Evolutionary conservation across 805 yeast genomes (phyloP), one percentile per base, ranked within the genome.

Genomic region (Nakazawaea populi): DNA sequence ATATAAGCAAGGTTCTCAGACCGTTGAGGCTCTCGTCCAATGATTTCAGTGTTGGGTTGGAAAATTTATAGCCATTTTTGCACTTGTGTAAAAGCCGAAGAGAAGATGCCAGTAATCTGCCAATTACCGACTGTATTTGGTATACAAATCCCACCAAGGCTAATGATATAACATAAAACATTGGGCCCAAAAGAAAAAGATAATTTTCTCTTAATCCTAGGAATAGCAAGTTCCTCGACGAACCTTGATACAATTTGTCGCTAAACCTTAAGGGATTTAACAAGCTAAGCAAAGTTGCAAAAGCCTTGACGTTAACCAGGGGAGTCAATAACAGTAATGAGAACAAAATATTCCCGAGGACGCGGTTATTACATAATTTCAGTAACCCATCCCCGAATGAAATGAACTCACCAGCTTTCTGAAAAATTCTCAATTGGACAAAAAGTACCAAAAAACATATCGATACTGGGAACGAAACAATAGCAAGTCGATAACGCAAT

Each of bases 401-500:
- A 1, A 77, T 71, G 56, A 74, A 80, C 0, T 56, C 58, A 2
- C 65, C 69, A 27, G 67, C 65, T 35, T 66, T 54, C 48, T 70
- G 61, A 59, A 73, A 84, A 18, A 60, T 57, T 36, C 58, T 58
- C 47, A 85, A 69, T 62, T 91, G 97, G 24, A 80, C 58, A 2
- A 77, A 58, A 43, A 85, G 56, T 0, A 78, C 76, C 14, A 80
- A 51, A 0, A 80, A 65, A 1, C 83, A 74, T 14, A 87, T 69
- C 39, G 81, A 79, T 1, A 85, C 71, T 3, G 96, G 90, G 49
- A 87, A 75, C 1, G 90, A 75, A 4, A 87, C 84, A 40, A 86
- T 69, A 1, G 87, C 80, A 11, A 92, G 74, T 59, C 99, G 75
- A 65, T 87, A 92, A 51, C 96, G 73, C 57, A 90, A 71, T 4